Base-by-base conservation (phyloP, 306 rosid species). In the Rosa lucieae region DNA sequence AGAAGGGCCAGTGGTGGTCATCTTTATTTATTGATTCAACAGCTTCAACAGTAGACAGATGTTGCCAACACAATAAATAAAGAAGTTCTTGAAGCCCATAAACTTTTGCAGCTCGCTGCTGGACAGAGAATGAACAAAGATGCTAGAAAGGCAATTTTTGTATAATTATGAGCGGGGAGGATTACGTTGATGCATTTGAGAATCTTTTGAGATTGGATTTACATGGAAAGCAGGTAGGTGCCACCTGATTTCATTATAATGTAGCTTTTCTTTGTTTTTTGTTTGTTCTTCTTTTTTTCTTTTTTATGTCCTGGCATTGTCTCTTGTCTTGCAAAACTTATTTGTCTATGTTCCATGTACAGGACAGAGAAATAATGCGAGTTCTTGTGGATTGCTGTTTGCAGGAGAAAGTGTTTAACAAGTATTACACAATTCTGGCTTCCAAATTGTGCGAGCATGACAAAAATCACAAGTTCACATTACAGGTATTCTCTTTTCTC, bases 1-100 rank as follows among this genome's bases (percentile, higher is more conserved):
- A 95, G 92, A 94, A 92, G 86, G 98, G 97, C 59, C 98, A 89
- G 75, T 95, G 99, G 99, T 92, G 97, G 95, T 82, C 87, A 74
- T 78, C 97, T n/a, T n/a, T n/a, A n/a, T n/a, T n/a, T 70, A 40
- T 66, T 73, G 26, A 23, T 23, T 23, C 26, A 23, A 23, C 26
- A 23, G 74, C 84, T 59, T 70, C 97, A 5, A 70, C 92, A 67
- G 59, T 84, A 56, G 90, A 84, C 81, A 83, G 94, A 83, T 76
- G 92, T 95, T 67, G 97, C 99, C 52, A 78, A 76, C 90, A 85
- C 83, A 74, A 91, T 95, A 79, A 97, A 95, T 86, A 92, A 86
- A 85, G 96, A 89, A 85, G 88, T 89, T 83, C 83, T 84, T 61
- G 97, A 92, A 89, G 89, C 98, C 42, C 96, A 91, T 65, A 84